These are phyloP conservation scores for Camellia japonica DNA, from an alignment of 148 eudicot genomes.

Conservation along the genomic window DNA sequence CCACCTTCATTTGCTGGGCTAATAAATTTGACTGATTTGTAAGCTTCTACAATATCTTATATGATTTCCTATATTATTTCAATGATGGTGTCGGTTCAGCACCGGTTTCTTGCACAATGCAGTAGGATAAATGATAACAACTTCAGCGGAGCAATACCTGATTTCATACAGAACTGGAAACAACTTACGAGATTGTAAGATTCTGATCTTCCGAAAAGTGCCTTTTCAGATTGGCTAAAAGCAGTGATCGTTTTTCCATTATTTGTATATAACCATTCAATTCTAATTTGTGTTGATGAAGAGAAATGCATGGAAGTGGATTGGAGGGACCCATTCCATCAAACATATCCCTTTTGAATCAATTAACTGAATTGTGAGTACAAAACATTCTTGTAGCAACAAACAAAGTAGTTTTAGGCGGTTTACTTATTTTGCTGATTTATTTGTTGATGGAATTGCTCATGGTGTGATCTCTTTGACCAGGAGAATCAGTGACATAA, in stretches of 20 bases:
- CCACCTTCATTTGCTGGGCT: conserved; percentile 53
- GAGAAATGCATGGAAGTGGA: conserved; percentile 82
- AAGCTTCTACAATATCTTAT: conserved; percentile 21
- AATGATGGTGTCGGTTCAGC: not conserved
- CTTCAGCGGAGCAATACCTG: conserved; percentile 58
- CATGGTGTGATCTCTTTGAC: conserved; percentile 15
- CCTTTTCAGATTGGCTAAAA: not conserved
- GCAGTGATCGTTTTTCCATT: not conserved
- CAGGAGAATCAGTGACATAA: conserved; percentile 77
- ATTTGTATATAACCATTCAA: not conserved
- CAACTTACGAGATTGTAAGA: conserved; percentile 64
- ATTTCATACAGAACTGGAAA: conserved; percentile 60
- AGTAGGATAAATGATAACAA: conserved; percentile 72
- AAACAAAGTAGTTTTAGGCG: not conserved
- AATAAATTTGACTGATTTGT: conserved; percentile 59
- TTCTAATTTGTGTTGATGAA: conserved; percentile 27
- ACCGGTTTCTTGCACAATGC: conserved; percentile 20
- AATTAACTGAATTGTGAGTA: conserved; percentile 58
- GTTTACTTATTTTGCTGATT: not conserved
- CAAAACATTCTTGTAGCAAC: not conserved
- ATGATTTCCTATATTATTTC: not conserved
- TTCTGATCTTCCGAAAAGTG: conserved; percentile 1
- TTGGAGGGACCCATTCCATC: conserved; percentile 68
- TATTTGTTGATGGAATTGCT: conserved; percentile 7
- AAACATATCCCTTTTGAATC: conserved; percentile 41